These are phyloP conservation scores for Bipolaris bicolor DNA, from an alignment of 2,329 filamentous ascomycete species.

Conservation along the genomic window DNA sequence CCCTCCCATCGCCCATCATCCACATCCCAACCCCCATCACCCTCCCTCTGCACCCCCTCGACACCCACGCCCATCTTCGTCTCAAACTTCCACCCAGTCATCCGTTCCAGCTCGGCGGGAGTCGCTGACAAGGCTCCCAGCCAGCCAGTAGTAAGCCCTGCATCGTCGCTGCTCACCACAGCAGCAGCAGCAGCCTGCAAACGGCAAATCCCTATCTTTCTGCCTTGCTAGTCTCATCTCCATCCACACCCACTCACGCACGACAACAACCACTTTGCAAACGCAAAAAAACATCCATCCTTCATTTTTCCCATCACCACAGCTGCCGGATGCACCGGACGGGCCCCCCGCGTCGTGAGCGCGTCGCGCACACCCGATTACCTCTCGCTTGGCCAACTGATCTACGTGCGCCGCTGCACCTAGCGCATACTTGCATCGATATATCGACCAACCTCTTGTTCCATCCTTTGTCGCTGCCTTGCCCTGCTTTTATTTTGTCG, in stretches of 20 bases:
- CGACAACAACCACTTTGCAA: slow-evolving; percentile 5
- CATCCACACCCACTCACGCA: neutral
- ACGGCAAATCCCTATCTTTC: slow-evolving; percentile 10
- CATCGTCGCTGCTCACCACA: slow-evolving; percentile 10
- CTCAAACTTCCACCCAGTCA: slow-evolving; percentile 22
- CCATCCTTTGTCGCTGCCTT: slow-evolving; percentile 3
- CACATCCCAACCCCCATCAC: neutral
- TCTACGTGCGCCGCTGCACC: slow-evolving; percentile 42
- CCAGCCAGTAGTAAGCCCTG: slow-evolving; percentile 17
- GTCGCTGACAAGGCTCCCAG: slow-evolving; percentile 28
- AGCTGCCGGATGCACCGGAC: slow-evolving; percentile 23
- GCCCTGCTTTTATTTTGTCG: neutral
- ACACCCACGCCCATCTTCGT: slow-evolving; percentile 18
- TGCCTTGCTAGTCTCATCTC: neutral
- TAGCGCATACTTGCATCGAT: slow-evolving; percentile 29
- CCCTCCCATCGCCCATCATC: too few species aligned
- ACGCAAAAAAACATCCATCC: neutral
- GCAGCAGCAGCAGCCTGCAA: slow-evolving; percentile 13
- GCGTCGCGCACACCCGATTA: slow-evolving; percentile 22
- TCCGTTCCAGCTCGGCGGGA: slow-evolving; percentile 6
- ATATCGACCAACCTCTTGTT: neutral
- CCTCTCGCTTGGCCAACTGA: slow-evolving; percentile 41
- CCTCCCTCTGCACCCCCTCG: neutral
- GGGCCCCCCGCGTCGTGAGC: slow-evolving; percentile 28
- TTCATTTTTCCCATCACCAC: neutral